A percentile compares a stretch with the other conserved stretches of the same genome.
These are phyloP conservation scores for Phaeomoniella chlamydospora DNA, from an alignment of 2,329 filamentous ascomycete species.

Conservation along the genomic window DNA sequence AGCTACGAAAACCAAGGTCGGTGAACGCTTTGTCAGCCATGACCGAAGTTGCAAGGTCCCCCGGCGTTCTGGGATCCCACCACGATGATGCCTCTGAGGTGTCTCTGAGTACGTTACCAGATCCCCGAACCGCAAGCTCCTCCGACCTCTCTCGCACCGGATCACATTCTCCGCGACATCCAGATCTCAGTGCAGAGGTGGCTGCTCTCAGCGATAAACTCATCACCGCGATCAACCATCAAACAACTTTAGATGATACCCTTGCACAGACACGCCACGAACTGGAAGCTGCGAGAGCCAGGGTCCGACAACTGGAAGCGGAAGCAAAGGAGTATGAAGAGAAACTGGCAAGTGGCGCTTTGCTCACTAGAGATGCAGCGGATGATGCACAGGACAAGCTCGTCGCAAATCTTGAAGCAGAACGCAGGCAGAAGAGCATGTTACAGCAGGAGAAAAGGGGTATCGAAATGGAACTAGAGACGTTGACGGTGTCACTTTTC, in stretches of 20 bases:
- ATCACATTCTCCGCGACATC: constrained; percentile 29
- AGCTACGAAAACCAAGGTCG: constrained; percentile 22
- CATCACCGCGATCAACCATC: constrained; percentile 93
- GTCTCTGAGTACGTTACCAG: constrained; percentile 31
- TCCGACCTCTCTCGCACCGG: constrained; percentile 20
- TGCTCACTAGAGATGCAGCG: constrained; percentile 61
- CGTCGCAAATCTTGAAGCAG: constrained; percentile 45
- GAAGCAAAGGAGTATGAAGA: constrained; percentile 56
- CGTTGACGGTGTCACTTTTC: constrained; percentile 81
- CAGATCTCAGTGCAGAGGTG: constrained; percentile 60
- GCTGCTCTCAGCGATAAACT: constrained; percentile 87
- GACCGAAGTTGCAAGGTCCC: constrained; percentile 13
- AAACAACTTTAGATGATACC: constrained; percentile 80
- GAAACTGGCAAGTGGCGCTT: constrained; percentile 55
- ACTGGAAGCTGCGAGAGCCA: constrained; percentile 56
- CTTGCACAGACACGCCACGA: constrained; percentile 72
- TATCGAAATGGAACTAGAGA: constrained; percentile 86
- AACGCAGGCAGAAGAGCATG: constrained; percentile 48
- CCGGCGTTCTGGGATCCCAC: constrained; percentile 12
- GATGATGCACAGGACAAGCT: constrained; percentile 56
- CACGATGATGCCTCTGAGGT: constrained; percentile 19
- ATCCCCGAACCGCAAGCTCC: constrained; percentile 22
- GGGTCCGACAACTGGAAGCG: constrained; percentile 53
- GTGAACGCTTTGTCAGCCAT: constrained; percentile 24
- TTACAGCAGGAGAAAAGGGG: constrained; percentile 69